Evolutionary conservation across 2,329 filamentous ascomycete genomes (phyloP).

Genomic region (Fusarium dlaminii): DNA sequence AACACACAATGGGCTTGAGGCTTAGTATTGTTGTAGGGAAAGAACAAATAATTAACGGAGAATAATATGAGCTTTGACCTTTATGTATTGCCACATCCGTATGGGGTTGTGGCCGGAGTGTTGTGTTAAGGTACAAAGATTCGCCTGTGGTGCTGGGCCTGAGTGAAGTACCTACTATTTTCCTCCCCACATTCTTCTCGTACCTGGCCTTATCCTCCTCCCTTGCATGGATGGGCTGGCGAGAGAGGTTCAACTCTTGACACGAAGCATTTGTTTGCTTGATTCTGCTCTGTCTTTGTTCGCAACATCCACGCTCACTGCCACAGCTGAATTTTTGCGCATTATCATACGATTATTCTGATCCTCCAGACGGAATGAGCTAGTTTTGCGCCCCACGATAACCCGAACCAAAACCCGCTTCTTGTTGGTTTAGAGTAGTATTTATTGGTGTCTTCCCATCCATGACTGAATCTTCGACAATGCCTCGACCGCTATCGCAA

Average conservation of each 20-base stretch:
- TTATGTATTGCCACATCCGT: neutral
- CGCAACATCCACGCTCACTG: neutral
- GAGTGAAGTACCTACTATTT: neutral
- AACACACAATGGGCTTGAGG: neutral
- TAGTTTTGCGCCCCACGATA: constrained; percentile 35
- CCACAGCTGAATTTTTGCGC: neutral
- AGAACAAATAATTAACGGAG: neutral
- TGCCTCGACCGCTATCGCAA: constrained; percentile 27
- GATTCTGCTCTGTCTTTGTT: constrained; percentile 10
- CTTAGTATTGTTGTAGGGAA: neutral
- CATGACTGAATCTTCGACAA: constrained; percentile 31
- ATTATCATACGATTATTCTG: neutral
- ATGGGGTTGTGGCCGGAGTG: neutral
- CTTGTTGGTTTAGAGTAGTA: constrained; percentile 29
- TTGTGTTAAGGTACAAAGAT: neutral
- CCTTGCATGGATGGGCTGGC: constrained; percentile 31
- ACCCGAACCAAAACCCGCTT: constrained; percentile 31
- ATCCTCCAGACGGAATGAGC: constrained; percentile 33
- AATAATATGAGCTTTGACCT: neutral
- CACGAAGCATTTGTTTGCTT: constrained; percentile 25
- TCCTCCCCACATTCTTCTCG: constrained; percentile 21
- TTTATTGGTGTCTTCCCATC: constrained; percentile 23
- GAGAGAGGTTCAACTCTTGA: constrained; percentile 26
- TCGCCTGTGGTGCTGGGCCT: neutral
- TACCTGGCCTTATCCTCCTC: constrained; percentile 24